Conservation (phyloP, 2,329 filamentous ascomycete genomes). For the Dothideomycetes sp. region DNA sequence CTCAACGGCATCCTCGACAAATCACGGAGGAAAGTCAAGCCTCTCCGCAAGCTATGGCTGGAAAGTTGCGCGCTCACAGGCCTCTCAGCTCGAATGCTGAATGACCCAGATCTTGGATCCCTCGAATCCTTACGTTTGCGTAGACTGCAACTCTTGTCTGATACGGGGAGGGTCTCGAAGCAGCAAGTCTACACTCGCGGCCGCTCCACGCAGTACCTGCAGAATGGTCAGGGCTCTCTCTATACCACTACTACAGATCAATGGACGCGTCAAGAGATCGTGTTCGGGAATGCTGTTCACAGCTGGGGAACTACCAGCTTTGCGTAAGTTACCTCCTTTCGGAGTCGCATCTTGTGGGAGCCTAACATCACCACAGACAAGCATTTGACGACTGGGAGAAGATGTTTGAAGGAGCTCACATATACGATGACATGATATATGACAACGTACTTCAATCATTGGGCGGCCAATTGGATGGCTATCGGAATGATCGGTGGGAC, state of each 20-base stretch:
- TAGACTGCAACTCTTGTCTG: constrained; percentile 22
- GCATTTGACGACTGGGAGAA: too few relatives aligned
- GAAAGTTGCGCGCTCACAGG: constrained; percentile 30
- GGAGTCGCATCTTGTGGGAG: too few relatives aligned
- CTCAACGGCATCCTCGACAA: constrained; percentile 29
- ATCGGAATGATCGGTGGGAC: neutral
- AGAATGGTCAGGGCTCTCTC: constrained; percentile 15
- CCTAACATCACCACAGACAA: too few relatives aligned
- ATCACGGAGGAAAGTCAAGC: constrained; percentile 15
- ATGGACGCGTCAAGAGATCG: constrained; percentile 11
- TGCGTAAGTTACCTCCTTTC: neutral
- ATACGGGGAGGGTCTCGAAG: constrained; percentile 2
- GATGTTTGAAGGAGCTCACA: too few relatives aligned
- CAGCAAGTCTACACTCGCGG: constrained; percentile 18
- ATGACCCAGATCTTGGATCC: constrained; percentile 17
- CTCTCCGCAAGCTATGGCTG: constrained; percentile 32
- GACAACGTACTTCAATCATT: neutral
- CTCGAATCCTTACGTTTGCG: constrained; percentile 32
- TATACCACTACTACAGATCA: constrained; percentile 3
- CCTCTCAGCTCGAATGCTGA: constrained; percentile 11
- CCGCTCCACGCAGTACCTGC: constrained; percentile 7
- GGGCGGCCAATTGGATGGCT: neutral
- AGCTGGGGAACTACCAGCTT: constrained; percentile 1
- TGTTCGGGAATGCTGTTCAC: constrained; percentile 11
- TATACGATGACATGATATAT: neutral